Base-by-base conservation (phyloP, 176 grass and related monocot genomes). In the Carex kokanica region DNA sequence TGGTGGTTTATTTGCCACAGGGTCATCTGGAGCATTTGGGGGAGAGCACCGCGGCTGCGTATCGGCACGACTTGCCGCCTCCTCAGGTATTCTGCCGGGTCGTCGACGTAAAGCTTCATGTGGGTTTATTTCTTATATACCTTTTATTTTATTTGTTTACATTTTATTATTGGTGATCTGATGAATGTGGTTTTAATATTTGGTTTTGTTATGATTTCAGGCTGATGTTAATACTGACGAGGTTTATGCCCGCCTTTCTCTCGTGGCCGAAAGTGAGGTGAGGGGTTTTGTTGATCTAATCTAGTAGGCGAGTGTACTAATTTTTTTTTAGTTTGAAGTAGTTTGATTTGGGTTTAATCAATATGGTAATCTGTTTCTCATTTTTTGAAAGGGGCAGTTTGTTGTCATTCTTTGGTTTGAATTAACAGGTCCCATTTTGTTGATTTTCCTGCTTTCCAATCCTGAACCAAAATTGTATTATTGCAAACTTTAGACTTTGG, bases 21-120 rank as follows among this genome's bases (percentile, higher is more conserved):
- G 96, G 86, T n/a, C 93, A 99, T 83, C 84, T 99, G 47, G 93
- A 94, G 0, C 91, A 90, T 34, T 83, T 92, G 47, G 88, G 84
- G 20, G 85, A 83, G 12, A 54, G 49, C 1, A 8, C 64, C 0
- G 78, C 41, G 10, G 90, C 63, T 43, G 89, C 85, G 16, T 58
- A 57, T 36, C 14, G 45, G 6, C 67, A 85, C 27, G 52, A 86
- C 4, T 74, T 84, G 74, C 86, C 83, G 52, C 85, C 93, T 68
- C 93, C 96, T 59, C 96, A 99, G 84, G 93, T 99, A 21, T 89
- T 86, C 65, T 99, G 96, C 80, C 93, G 91, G 56, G 96, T 99
- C 13, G 86, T 90, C 17, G 93, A 93, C 54, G 86, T 95, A 78
- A 92, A 99, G 49, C 93, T 99, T 80, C 92, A 90, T 86, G 96